Conservation (phyloP, 352 stramenopile species). For the Pythium monospermum region DNA sequence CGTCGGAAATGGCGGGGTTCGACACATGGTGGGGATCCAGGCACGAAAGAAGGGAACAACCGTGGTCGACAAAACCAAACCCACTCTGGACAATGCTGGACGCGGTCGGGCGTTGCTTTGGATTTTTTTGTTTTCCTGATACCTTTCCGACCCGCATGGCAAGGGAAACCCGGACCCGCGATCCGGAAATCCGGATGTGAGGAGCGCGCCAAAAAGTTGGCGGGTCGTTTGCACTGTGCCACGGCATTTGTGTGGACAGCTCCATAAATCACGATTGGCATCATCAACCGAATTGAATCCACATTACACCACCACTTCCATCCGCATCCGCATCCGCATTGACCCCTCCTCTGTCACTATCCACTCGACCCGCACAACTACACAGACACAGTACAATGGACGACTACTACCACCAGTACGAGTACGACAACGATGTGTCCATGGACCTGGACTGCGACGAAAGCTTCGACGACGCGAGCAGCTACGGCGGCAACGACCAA, state of each 20-base stretch:
- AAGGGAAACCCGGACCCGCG: neutral
- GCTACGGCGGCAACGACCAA: conserved; percentile 34
- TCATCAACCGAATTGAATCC: no score
- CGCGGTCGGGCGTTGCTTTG: neutral
- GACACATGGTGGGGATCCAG: conserved; percentile 2
- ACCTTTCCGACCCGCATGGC: conserved; percentile 3
- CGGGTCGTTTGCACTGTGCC: conserved; percentile 9
- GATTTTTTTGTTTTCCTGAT: neutral
- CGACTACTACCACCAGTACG: conserved; percentile 16
- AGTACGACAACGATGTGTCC: conserved; percentile 15
- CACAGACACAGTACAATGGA: no score
- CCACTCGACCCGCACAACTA: neutral
- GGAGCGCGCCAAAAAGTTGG: conserved; percentile 25
- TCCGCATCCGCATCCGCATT: no score
- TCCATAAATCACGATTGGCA: no score
- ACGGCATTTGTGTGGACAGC: no score
- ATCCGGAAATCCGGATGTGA: no score
- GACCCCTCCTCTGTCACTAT: no score
- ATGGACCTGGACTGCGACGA: conserved; percentile 71
- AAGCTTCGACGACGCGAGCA: conserved; percentile 63
- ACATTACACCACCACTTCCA: no score
- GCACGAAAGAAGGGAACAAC: no score
- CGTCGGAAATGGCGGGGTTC: conserved; percentile 19
- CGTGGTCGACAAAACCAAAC: no score
- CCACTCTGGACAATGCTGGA: no score